Base-by-base conservation (phyloP, 2,329 filamentous ascomycete species). In the Meredithiella fracta region DNA sequence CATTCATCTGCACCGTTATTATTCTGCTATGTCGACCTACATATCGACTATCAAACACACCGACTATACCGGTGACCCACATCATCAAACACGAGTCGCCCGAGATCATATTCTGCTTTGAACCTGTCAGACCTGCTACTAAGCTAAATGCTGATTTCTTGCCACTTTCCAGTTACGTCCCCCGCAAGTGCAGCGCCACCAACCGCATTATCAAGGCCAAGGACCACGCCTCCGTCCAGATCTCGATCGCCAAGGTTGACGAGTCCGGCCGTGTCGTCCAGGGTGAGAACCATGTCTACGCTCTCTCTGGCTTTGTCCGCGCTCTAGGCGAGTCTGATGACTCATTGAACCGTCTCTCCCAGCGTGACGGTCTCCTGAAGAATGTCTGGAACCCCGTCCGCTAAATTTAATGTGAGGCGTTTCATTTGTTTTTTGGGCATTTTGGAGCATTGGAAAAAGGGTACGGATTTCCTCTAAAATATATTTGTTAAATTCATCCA, bases 191-290 rank as follows among this genome's bases (percentile, higher is more conserved):
- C 86, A 88, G 82, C 74, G 90, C 90, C 67, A 95, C 91, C 74
- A 94, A 94, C 87, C 88, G 92, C 77, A 96, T 97, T 81, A 97
- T 98, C 84, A 96, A 96, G 80, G 89, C 92, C 79, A 96, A 97
- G 80, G 92, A 98, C 78, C 92, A 98, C 82, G 91, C 88, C 67
- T 94, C 87, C 62, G 92, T 97, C 67, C 92, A 98, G 77, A 88
- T 98, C 74, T 87, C 85, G 67, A 79, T 98, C 71, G 91, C 85
- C 74, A 97, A 96, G 80, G 92, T 98, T 67, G 91, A 97, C 74
- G 92, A 98, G 84, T 94, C 90, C 78, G 92, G 92, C 72, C 87
- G 90, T 67, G 89, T 90, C 64, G 69, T 82, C 76, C 88, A 87
- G 65, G 89, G 91, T 74, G 92, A 96, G 79, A 94, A 90, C 83